Conservation (phyloP, 2,329 filamentous ascomycete genomes). For the Reticulascus tulasneorum region DNA sequence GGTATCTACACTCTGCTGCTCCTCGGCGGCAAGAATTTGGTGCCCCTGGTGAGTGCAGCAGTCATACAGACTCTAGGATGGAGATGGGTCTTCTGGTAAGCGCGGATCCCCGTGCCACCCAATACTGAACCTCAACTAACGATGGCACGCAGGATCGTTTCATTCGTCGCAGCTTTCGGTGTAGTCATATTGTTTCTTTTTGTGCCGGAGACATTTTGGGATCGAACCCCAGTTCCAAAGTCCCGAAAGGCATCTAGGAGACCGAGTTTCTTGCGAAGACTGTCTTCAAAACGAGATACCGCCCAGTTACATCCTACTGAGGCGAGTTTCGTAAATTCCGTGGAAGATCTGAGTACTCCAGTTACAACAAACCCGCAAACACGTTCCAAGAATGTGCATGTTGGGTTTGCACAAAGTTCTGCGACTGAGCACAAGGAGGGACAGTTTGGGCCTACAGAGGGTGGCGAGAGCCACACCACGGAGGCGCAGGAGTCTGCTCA, state of each 20-base stretch:
- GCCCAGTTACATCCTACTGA: conserved; percentile 5
- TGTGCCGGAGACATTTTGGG: conserved; percentile 95
- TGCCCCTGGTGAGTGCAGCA: conserved; percentile 80
- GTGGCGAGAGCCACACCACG: too few relatives aligned
- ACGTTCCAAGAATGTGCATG: conserved; percentile 8
- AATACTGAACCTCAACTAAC: too few relatives aligned
- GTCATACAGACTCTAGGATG: conserved; percentile 75
- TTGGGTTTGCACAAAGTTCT: too few relatives aligned
- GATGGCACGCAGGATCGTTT: conserved; percentile 61
- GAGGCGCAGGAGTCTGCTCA: too few relatives aligned
- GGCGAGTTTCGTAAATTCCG: too few relatives aligned
- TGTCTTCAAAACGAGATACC: conserved; percentile 37
- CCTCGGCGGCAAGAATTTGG: conserved; percentile 84
- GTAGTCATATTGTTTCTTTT: conserved; percentile 77
- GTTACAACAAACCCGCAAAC: too few relatives aligned
- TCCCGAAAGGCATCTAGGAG: conserved; percentile 33
- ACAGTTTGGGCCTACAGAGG: too few relatives aligned
- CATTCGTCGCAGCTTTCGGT: conserved; percentile 72
- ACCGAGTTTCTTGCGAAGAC: conserved; percentile 42
- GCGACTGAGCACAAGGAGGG: too few relatives aligned
- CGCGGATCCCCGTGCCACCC: conserved; percentile 1
- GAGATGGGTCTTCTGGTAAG: conserved; percentile 87
- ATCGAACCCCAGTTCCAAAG: conserved; percentile 61
- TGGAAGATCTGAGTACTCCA: too few relatives aligned
- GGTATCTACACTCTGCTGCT: conserved; percentile 90